Evolutionary conservation across 2,329 filamentous ascomycete genomes (phyloP).

Genomic region (Aaosphaeria arxii): DNA sequence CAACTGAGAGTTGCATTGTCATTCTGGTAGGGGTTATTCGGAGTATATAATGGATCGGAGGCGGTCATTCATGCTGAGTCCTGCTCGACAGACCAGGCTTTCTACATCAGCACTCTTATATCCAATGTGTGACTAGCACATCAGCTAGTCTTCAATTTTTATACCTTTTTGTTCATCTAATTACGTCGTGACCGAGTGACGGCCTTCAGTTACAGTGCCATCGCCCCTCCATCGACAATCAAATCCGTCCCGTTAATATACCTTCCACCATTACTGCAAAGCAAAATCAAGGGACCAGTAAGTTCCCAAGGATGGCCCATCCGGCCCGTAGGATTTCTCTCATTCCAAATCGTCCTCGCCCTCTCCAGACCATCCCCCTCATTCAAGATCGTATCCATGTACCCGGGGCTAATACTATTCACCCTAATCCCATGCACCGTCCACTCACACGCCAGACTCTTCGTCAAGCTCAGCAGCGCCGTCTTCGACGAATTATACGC

Average conservation of each 20-base stretch:
- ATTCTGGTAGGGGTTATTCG: too few relatives aligned
- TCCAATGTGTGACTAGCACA: too few relatives aligned
- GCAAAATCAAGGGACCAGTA: constrained; percentile 59
- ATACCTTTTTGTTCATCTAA: too few relatives aligned
- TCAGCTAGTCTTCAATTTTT: too few relatives aligned
- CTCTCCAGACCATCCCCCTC: constrained; percentile 58
- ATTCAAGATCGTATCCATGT: constrained; percentile 76
- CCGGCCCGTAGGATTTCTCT: constrained; percentile 60
- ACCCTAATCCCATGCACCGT: constrained; percentile 66
- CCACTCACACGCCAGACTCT: constrained; percentile 71
- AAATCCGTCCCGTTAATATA: constrained; percentile 70
- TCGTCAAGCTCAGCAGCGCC: constrained; percentile 61
- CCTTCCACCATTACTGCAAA: constrained; percentile 59
- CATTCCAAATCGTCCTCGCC: constrained; percentile 55
- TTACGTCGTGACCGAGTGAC: too few relatives aligned
- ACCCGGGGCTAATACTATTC: constrained; percentile 69
- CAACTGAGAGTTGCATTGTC: too few relatives aligned
- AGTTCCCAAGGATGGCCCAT: constrained; percentile 65
- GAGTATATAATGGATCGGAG: too few relatives aligned
- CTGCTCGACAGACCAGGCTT: too few relatives aligned
- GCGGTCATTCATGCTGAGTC: too few relatives aligned
- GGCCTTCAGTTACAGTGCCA: constrained; percentile 9
- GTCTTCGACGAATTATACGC: constrained; percentile 73
- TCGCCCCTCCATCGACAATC: constrained; percentile 56
- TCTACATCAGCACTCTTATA: too few relatives aligned